These are phyloP conservation scores for Termitomyces titanicus DNA, from an alignment of 768 basidiomycete genomes.

Conservation along the genomic window DNA sequence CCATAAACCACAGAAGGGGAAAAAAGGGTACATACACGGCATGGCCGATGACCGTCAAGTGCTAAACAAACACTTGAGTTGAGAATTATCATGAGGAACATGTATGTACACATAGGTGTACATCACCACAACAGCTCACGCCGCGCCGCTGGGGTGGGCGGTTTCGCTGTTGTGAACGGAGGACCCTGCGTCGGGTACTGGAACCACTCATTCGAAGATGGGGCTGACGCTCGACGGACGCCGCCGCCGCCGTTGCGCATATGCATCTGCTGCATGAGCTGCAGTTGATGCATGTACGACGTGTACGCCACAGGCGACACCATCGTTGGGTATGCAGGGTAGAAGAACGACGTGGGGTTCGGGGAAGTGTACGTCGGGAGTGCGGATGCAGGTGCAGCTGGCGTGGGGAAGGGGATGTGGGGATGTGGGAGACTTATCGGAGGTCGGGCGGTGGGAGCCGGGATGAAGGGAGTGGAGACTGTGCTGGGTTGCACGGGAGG, in stretches of 20 bases:
- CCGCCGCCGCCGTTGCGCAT: slow-evolving; percentile 10
- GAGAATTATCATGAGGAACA: slow-evolving; percentile 1
- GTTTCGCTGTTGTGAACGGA: slow-evolving; percentile 7
- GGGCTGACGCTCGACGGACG: neutral
- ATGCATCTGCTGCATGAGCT: slow-evolving; percentile 20
- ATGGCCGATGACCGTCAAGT: slow-evolving; percentile 1
- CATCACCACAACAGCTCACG: slow-evolving; percentile 16
- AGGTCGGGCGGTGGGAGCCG: slow-evolving; percentile 5
- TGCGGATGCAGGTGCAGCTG: neutral
- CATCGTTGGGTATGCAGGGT: slow-evolving; percentile 16
- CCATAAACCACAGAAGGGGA: slow-evolving; percentile 4
- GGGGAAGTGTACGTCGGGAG: slow-evolving; percentile 3
- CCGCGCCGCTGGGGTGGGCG: slow-evolving; percentile 4
- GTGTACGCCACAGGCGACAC: slow-evolving; percentile 17
- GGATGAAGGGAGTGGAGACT: slow-evolving; percentile 6
- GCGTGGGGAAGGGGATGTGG: slow-evolving; percentile 9
- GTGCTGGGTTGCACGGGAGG: slow-evolving; percentile 1
- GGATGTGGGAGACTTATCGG: slow-evolving; percentile 2
- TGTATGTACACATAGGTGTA: neutral
- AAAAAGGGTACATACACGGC: slow-evolving; percentile 11
- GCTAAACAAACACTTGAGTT: neutral
- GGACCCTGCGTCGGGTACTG: slow-evolving; percentile 5
- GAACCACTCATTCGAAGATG: slow-evolving; percentile 12
- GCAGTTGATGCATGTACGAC: slow-evolving; percentile 20
- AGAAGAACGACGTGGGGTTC: slow-evolving; percentile 14